A percentile compares a stretch with the other conserved stretches of the same genome.
phyloP scores from a whole-genome alignment of 192 early-diverging fungal genomes.

The Umbelopsis isabellina region DNA sequence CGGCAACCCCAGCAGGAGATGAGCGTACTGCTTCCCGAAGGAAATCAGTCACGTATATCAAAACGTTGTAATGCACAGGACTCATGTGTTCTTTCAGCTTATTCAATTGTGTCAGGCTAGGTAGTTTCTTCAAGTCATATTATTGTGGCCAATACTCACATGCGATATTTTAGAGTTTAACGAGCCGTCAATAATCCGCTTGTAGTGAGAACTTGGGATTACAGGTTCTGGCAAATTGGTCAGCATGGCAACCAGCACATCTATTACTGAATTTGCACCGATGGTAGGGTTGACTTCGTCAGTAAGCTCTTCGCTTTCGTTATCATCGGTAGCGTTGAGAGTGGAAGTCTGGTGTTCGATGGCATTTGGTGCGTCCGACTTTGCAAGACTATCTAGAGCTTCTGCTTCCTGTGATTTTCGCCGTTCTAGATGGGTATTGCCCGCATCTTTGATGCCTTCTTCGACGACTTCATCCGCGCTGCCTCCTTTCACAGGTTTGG shows the following conservation, averaged over 20 bases:
- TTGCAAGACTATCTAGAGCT: constrained; percentile 30
- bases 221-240: constrained; percentile 75
- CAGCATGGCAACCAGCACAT: constrained; percentile 71
- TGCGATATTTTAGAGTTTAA: not conserved
- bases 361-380: constrained; percentile 28
- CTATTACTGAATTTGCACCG: constrained; percentile 74
- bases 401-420: constrained; percentile 30
- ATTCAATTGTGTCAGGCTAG: no score
- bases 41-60: constrained; percentile 83
- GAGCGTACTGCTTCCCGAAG: constrained; percentile 62
- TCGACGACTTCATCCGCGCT: constrained; percentile 19
- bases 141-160: not conserved
- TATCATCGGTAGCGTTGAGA: constrained; percentile 26
- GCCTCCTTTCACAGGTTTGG: not conserved
- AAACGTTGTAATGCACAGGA: constrained; percentile 69
- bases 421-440: not conserved
- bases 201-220: constrained; percentile 66
- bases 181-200: constrained; percentile 35
- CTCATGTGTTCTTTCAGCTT: constrained; percentile 67
- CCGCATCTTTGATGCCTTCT: constrained; percentile 28
- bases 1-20: constrained; percentile 19
- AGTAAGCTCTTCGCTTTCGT: constrained; percentile 37
- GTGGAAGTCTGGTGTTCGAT: constrained; percentile 27
- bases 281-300: constrained; percentile 49
- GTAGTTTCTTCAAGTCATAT: not conserved